Percentiles rank a stretch among this genome's conserved stretches.
phyloP scores from a whole-genome alignment of 441 rosid genomes.

The Erodium moschatum region DNA sequence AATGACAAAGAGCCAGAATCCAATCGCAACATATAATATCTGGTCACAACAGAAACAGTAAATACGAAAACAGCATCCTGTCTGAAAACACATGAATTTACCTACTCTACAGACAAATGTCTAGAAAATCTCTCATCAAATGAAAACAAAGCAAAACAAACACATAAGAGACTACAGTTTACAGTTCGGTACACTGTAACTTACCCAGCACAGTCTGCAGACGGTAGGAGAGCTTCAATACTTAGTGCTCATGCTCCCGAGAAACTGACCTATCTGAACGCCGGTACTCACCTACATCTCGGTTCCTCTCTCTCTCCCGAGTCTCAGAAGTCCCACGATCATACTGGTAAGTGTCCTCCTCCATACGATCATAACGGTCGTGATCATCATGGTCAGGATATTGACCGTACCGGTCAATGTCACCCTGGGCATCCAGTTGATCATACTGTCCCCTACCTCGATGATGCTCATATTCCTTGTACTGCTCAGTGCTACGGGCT shows the following conservation, averaged over 20 bases:
- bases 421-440: slow-evolving; percentile 36
- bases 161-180: not conserved
- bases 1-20: no score
- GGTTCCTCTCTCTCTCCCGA: slow-evolving; percentile 24
- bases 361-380: slow-evolving; percentile 48
- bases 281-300: no score
- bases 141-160: no score
- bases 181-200: not conserved
- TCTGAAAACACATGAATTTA: not conserved
- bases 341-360: slow-evolving; percentile 44
- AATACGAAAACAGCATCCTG: not conserved
- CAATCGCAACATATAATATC: no score
- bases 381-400: slow-evolving; percentile 39
- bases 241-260: slow-evolving; percentile 14
- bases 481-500: slow-evolving; percentile 8
- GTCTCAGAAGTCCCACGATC: slow-evolving; percentile 30
- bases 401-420: slow-evolving; percentile 50
- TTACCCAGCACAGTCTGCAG: not conserved
- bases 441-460: slow-evolving; percentile 1
- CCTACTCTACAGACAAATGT: no score
- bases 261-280: slow-evolving; percentile 26
- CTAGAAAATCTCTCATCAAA: no score
- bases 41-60: not conserved
- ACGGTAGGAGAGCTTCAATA: not conserved
- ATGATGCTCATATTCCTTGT: not conserved